Percentiles rank a stretch among this genome's conserved stretches.
These are phyloP conservation scores for Sclerotinia minor DNA, from an alignment of 2,329 filamentous ascomycete genomes.

Conservation along the genomic window DNA sequence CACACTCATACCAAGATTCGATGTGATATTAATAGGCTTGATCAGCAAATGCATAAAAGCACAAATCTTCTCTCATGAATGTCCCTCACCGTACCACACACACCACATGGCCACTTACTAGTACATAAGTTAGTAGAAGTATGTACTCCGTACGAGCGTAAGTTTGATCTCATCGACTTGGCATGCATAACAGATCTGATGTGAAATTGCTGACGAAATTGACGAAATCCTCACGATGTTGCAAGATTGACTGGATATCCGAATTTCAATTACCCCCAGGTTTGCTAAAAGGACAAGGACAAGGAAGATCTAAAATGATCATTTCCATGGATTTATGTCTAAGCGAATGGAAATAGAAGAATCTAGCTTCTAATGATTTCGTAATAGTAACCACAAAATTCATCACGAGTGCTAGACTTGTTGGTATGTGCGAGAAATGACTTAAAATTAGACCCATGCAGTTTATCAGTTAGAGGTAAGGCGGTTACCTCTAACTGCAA, in stretches of 20 bases:
- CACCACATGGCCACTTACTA: constrained; percentile 11
- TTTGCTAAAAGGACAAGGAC: constrained; percentile 20
- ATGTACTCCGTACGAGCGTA: not conserved
- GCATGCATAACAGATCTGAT: constrained; percentile 7
- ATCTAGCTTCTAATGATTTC: constrained; percentile 18
- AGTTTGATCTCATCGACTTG: constrained; percentile 8
- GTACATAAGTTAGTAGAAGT: too few species aligned
- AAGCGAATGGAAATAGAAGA: constrained; percentile 12
- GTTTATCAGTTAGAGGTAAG: constrained; percentile 8
- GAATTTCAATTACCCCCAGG: constrained; percentile 28
- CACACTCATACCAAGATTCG: not conserved
- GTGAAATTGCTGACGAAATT: constrained; percentile 6
- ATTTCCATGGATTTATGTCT: constrained; percentile 2
- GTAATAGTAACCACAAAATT: constrained; percentile 18
- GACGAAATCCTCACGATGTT: constrained; percentile 4
- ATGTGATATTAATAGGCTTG: not conserved
- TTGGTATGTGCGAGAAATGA: constrained; percentile 8
- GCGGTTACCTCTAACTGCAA: constrained; percentile 25
- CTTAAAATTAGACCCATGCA: not conserved
- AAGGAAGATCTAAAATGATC: constrained; percentile 11
- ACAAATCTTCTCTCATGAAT: not conserved
- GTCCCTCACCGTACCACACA: constrained; percentile 10
- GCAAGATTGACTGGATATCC: constrained; percentile 24
- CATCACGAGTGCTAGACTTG: constrained; percentile 22
- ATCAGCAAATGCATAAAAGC: constrained; percentile 1